A percentile compares a stretch with the other conserved stretches of the same genome.
Evolutionary conservation across 2,329 filamentous ascomycete species (phyloP).

Genomic region (Ophiostoma fasciatum): DNA sequence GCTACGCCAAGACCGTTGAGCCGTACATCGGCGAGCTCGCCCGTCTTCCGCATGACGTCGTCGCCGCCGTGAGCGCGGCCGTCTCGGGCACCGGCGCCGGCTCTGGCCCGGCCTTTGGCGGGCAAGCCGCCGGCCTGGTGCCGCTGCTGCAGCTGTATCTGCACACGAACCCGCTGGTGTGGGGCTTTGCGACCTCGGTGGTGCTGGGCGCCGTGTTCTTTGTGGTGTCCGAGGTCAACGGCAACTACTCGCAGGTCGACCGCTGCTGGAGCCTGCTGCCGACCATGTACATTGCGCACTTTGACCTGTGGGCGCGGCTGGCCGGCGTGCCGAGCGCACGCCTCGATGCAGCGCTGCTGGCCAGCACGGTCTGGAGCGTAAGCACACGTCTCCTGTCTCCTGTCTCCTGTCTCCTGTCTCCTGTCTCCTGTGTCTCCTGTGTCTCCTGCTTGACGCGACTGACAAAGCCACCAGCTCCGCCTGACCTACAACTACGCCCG

Average conservation of each 20-base stretch:
- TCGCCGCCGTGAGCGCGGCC: constrained; percentile 43
- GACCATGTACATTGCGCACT: constrained; percentile 74
- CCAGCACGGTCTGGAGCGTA: constrained; percentile 69
- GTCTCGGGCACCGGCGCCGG: constrained; percentile 23
- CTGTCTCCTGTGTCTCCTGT: not conserved
- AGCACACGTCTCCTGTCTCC: constrained; percentile 22
- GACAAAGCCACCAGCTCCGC: constrained; percentile 49
- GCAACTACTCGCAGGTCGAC: constrained; percentile 95
- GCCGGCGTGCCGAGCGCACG: constrained; percentile 54
- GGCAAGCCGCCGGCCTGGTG: not conserved
- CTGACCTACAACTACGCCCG: constrained; percentile 96
- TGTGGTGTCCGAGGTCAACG: constrained; percentile 67
- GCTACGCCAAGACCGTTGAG: constrained; percentile 58
- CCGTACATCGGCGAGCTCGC: constrained; percentile 60
- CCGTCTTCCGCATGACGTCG: constrained; percentile 50
- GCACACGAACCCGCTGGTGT: constrained; percentile 73
- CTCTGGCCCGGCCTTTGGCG: too few species aligned
- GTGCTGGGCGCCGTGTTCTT: constrained; percentile 59
- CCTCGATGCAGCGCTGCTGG: constrained; percentile 56
- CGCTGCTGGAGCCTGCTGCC: constrained; percentile 84
- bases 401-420: not conserved
- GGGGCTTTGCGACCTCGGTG: constrained; percentile 56
- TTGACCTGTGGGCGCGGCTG: constrained; percentile 65
- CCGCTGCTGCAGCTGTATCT: constrained; percentile 56
- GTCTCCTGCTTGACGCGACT: too few species aligned